Conservation (phyloP, 140 eudicot genomes). For the Cichorium intybus region DNA sequence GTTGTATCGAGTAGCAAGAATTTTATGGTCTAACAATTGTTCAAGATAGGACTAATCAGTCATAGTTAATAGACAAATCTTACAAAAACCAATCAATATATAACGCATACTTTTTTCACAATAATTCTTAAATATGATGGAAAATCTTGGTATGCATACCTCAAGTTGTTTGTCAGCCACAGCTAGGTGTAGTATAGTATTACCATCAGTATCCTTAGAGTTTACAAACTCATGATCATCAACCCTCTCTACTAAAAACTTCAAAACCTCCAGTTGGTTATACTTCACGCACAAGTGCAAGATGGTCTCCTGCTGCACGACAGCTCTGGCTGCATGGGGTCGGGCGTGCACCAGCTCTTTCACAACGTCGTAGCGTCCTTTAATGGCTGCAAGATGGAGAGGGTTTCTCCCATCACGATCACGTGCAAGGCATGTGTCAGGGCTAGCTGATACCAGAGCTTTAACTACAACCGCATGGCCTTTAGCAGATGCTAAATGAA, state of each 20-base stretch:
- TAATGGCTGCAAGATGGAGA: conserved; percentile 53
- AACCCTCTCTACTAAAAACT: conserved; percentile 25
- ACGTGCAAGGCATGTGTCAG: conserved; percentile 31
- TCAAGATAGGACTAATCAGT: conserved; percentile 2
- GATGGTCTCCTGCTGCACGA: conserved; percentile 34
- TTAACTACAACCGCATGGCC: conserved; percentile 40
- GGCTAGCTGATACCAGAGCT: conserved; percentile 11
- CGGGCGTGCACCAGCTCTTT: conserved; percentile 32
- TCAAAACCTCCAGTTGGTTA: conserved; percentile 44
- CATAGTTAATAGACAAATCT: background rate
- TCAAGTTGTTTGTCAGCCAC: conserved; percentile 39
- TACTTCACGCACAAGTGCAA: conserved; percentile 53
- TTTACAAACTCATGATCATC: conserved; percentile 35
- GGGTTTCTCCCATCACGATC: conserved; percentile 44
- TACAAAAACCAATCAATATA: background rate
- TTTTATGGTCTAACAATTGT: conserved; percentile 30
- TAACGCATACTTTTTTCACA: background rate
- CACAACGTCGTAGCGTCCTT: conserved; percentile 45
- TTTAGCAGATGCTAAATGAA: conserved; percentile 55
- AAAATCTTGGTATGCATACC: conserved; percentile 23
- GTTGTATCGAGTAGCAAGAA: conserved; percentile 30
- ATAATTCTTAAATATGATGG: background rate
- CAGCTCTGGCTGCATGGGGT: conserved; percentile 36
- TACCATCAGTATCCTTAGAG: conserved; percentile 44
- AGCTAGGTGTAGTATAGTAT: conserved; percentile 47